Conservation (phyloP, 306 rosid species). For the Aeschynomene evenia region DNA sequence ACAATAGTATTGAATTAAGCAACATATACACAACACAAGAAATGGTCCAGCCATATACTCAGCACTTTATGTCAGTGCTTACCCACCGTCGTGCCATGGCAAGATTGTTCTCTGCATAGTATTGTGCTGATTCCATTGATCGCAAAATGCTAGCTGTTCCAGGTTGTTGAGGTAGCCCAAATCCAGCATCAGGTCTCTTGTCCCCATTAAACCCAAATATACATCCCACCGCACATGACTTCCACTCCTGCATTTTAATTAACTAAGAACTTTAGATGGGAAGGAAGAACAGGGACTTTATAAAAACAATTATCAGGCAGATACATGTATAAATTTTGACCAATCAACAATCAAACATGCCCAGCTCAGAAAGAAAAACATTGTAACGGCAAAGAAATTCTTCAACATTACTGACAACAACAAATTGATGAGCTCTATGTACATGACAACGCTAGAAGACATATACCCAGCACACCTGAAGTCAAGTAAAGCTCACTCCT, state of each 20-base stretch:
- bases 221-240: constrained; percentile 72
- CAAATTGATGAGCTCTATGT: background rate
- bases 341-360: constrained; percentile 9
- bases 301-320: constrained; percentile 13
- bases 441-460: background rate
- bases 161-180: constrained; percentile 48
- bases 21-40: background rate
- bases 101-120: constrained; percentile 71
- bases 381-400: constrained; percentile 7
- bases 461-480: background rate
- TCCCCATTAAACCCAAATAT: constrained; percentile 51
- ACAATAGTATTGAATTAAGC: background rate
- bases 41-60: constrained; percentile 30
- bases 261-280: constrained; percentile 23
- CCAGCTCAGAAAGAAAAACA: constrained; percentile 1
- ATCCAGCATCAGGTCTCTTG: constrained; percentile 63
- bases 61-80: constrained; percentile 64
- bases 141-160: constrained; percentile 65
- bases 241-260: constrained; percentile 59
- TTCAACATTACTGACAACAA: background rate
- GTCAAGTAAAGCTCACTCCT: background rate
- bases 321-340: constrained; percentile 10
- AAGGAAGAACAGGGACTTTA: background rate
- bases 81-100: constrained; percentile 97
- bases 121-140: constrained; percentile 89